Conservation (phyloP, 2,329 filamentous ascomycete genomes). For the Aureobasidium sp. region DNA sequence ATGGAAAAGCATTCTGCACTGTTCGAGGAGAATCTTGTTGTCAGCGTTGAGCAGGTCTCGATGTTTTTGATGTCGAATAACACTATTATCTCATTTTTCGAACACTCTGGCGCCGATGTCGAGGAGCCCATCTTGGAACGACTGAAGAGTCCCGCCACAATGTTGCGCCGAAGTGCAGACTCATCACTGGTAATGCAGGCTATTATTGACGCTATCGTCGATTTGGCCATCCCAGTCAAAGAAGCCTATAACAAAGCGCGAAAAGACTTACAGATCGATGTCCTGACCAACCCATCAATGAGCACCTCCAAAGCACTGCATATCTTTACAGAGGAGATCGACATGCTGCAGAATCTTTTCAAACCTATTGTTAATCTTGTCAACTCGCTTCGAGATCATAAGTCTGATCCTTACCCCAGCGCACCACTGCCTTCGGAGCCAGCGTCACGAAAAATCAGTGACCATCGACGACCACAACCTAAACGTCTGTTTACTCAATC, state of each 20-base stretch:
- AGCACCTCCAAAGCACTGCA: conserved; percentile 78
- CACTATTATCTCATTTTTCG: conserved; percentile 93
- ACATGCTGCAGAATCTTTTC: conserved; percentile 83
- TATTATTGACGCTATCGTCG: conserved; percentile 91
- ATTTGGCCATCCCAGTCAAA: conserved; percentile 86
- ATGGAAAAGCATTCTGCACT: conserved; percentile 86
- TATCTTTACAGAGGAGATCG: conserved; percentile 81
- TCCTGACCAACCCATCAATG: conserved; percentile 82
- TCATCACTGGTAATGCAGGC: conserved; percentile 90
- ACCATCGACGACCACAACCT: conserved; percentile 23
- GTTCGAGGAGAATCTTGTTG: conserved; percentile 70
- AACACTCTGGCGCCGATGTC: conserved; percentile 85
- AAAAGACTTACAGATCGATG: conserved; percentile 86
- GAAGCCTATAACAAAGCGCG: conserved; percentile 90
- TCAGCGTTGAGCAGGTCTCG: conserved; percentile 90
- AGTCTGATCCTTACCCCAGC: background rate
- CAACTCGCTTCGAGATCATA: conserved; percentile 84
- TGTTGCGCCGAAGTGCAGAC: conserved; percentile 86
- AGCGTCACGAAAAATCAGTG: conserved; percentile 35
- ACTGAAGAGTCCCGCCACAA: conserved; percentile 79
- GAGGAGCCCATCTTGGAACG: conserved; percentile 84
- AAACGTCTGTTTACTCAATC: conserved; percentile 15
- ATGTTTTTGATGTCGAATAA: conserved; percentile 91
- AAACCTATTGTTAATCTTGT: conserved; percentile 85
- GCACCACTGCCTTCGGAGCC: background rate